Conservation (phyloP, 2,329 filamentous ascomycete genomes). For the Sporothrix variecibatus region DNA sequence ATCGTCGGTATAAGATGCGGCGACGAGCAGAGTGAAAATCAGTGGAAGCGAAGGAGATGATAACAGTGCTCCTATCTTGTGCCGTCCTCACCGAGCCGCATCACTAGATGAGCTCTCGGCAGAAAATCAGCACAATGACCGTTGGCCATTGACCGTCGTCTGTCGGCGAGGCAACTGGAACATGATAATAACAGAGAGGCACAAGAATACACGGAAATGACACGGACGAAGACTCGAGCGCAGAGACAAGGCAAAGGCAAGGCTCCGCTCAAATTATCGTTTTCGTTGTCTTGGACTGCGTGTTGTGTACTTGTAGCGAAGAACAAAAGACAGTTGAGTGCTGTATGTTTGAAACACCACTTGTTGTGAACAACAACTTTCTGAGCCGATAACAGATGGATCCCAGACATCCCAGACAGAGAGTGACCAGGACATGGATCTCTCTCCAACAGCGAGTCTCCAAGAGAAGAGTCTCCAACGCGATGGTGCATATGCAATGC, state of each 20-base stretch:
- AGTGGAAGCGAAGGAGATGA: not conserved
- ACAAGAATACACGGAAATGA: not conserved
- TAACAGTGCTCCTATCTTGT: not conserved
- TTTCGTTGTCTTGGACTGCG: not conserved
- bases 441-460: too few relatives aligned
- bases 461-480: not conserved
- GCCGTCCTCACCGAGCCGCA: not conserved
- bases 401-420: conserved; percentile 6
- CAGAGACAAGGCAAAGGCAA: not conserved
- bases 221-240: not conserved
- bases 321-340: not conserved
- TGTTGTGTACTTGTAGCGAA: not conserved
- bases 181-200: not conserved
- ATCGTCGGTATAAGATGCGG: conserved; percentile 14
- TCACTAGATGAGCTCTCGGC: not conserved
- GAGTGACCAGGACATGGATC: too few relatives aligned
- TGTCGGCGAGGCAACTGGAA: conserved; percentile 7
- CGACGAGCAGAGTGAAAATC: not conserved
- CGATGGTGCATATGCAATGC: not conserved
- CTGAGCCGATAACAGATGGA: not conserved
- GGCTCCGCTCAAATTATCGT: not conserved
- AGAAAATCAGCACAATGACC: not conserved
- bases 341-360: not conserved
- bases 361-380: not conserved
- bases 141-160: not conserved